These are phyloP conservation scores for Ganoderma leucocontextum DNA, from an alignment of 1,284 basidiomycete genomes.

Conservation along the genomic window DNA sequence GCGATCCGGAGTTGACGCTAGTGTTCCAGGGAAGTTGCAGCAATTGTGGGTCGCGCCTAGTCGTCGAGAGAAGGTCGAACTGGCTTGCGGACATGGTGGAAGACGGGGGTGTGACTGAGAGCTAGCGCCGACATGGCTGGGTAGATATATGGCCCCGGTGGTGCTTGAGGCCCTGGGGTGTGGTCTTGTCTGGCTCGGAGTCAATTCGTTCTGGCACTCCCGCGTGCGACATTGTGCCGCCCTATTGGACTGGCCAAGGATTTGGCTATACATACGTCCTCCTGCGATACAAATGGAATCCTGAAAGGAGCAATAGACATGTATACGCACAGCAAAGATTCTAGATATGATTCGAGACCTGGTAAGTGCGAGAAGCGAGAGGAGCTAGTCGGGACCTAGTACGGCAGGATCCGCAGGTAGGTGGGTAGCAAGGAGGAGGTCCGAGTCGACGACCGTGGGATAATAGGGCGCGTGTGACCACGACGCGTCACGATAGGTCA, in stretches of 20 bases:
- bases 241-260: not conserved
- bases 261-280: not conserved
- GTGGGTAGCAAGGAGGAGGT: too few species aligned
- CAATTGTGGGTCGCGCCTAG: constrained; percentile 64
- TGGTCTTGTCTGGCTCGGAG: not conserved
- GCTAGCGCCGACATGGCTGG: not conserved
- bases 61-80: constrained; percentile 59
- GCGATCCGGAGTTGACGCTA: constrained; percentile 48
- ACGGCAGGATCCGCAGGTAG: too few species aligned
- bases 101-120: not conserved
- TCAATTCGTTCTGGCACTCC: not conserved
- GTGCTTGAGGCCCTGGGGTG: not conserved
- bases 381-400: too few species aligned
- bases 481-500: constrained; percentile 31
- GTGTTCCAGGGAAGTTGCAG: constrained; percentile 63
- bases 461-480: constrained; percentile 23
- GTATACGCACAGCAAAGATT: not conserved
- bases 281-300: not conserved
- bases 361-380: not conserved
- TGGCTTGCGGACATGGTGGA: constrained; percentile 23
- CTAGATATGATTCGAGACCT: not conserved
- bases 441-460: not conserved
- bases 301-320: not conserved
- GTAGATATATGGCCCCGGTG: not conserved
- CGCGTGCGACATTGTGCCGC: not conserved